Conservation (phyloP, 768 basidiomycete species). For the Suillus variegatus region DNA sequence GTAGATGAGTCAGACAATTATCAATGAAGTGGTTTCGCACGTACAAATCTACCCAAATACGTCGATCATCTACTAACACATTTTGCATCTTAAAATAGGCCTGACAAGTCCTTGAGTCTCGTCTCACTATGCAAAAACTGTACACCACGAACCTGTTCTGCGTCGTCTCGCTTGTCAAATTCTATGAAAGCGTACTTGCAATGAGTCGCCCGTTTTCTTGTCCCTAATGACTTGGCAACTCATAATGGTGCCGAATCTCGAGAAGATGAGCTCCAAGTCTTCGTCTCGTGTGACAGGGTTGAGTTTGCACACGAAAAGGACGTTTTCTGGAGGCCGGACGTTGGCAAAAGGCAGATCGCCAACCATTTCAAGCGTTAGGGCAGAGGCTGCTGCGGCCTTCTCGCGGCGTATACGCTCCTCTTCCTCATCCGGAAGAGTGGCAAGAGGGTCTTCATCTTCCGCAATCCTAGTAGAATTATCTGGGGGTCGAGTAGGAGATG, state of each 20-base stretch:
- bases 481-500: slow-evolving; percentile 77
- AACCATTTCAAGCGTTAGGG: slow-evolving; percentile 98
- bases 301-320: slow-evolving; percentile 97
- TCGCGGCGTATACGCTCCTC: slow-evolving; percentile 79
- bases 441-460: slow-evolving; percentile 91
- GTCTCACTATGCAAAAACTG: background rate
- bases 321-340: slow-evolving; percentile 97
- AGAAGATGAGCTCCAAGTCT: slow-evolving; percentile 96
- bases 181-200: slow-evolving; percentile 99
- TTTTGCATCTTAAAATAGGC: slow-evolving; percentile 99
- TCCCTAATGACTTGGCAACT: slow-evolving; percentile 98
- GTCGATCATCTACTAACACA: slow-evolving; percentile 93
- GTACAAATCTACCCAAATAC: slow-evolving; percentile 99
- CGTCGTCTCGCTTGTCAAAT: slow-evolving; percentile 91
- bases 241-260: slow-evolving; percentile 92
- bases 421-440: slow-evolving; percentile 82
- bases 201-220: slow-evolving; percentile 91
- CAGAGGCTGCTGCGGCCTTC: slow-evolving; percentile 89
- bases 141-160: slow-evolving; percentile 73
- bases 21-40: slow-evolving; percentile 30
- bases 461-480: slow-evolving; percentile 89
- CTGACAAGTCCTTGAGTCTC: slow-evolving; percentile 37
- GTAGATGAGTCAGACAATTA: slow-evolving; percentile 16
- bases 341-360: slow-evolving; percentile 98
- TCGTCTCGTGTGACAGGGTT: slow-evolving; percentile 95